These are phyloP conservation scores for Tritrichomonas foetus DNA, from an alignment of 208 protist genomes.

Conservation along the genomic window DNA sequence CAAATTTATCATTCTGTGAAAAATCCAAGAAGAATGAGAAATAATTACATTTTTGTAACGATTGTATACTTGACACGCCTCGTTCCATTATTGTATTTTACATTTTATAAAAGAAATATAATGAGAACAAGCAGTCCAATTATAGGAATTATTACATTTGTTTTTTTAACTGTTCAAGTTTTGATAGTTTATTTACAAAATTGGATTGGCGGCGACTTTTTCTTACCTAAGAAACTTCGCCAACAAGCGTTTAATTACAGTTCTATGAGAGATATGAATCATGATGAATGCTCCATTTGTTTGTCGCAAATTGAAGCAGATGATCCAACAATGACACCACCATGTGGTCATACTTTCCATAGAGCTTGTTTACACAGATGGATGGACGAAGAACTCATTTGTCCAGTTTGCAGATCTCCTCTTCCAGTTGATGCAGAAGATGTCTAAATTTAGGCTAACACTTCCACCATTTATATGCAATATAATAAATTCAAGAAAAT, in stretches of 20 bases:
- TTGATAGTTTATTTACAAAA: neutral
- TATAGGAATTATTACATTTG: neutral
- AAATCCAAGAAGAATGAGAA: no score
- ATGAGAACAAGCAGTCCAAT: neutral
- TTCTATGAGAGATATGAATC: neutral
- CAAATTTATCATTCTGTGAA: no score
- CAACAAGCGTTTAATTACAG: neutral
- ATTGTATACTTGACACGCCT: no score
- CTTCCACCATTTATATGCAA: no score
- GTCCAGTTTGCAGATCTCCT: neutral
- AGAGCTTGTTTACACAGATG: neutral
- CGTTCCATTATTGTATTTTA: neutral
- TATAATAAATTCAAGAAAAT: no score
- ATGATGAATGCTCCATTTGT: neutral
- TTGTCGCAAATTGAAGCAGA: neutral
- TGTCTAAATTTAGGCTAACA: no score
- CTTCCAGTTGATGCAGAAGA: neutral
- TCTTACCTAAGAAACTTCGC: neutral
- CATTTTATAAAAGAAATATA: neutral
- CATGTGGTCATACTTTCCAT: neutral
- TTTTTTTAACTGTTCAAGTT: neutral
- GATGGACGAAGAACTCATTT: slow-evolving; percentile 20
- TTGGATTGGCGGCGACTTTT: neutral
- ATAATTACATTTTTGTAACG: no score
- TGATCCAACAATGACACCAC: neutral